Conservation (phyloP, 1,139 yeast species). For the Kodamaea sp. region DNA sequence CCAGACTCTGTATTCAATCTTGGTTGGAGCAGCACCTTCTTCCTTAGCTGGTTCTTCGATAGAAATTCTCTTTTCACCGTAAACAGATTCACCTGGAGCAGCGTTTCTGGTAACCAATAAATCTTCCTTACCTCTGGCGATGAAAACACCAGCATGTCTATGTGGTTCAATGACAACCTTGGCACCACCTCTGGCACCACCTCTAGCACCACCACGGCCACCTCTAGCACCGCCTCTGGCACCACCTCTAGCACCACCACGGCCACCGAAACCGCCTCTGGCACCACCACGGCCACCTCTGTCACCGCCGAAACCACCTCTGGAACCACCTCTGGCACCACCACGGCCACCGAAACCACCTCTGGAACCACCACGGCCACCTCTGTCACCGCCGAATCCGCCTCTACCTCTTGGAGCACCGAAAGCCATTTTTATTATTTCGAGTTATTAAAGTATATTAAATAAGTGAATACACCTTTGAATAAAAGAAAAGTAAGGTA, state of each 20-base stretch:
- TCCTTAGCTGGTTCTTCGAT: constrained; percentile 88
- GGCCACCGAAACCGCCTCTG: constrained; percentile 39
- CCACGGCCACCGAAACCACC: constrained; percentile 36
- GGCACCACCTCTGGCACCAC: constrained; percentile 82
- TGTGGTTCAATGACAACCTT: constrained; percentile 97
- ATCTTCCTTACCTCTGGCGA: constrained; percentile 99
- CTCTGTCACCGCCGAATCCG: constrained; percentile 36
- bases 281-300: constrained; percentile 30
- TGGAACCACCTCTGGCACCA: constrained; percentile 25
- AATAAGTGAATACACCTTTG: not conserved
- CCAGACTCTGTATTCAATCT: constrained; percentile 99
- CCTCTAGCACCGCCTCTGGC: constrained; percentile 58
- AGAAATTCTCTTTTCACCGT: constrained; percentile 95
- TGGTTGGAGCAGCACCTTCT: constrained; percentile 87
- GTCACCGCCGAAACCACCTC: constrained; percentile 27
- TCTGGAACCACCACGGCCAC: constrained; percentile 46
- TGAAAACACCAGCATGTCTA: constrained; percentile 96
- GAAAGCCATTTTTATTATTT: constrained; percentile 25
- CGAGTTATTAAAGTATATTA: constrained; percentile 2
- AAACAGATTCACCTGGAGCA: constrained; percentile 97
- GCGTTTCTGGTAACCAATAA: constrained; percentile 91
- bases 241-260: constrained; percentile 44
- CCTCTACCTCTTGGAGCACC: constrained; percentile 34
- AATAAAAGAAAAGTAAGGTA: constrained; percentile 1
- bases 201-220: constrained; percentile 70